Evolutionary conservation across 768 basidiomycete genomes (phyloP), one percentile per base, ranked within the genome.

Genomic region (Trametes cinnabarina): DNA sequence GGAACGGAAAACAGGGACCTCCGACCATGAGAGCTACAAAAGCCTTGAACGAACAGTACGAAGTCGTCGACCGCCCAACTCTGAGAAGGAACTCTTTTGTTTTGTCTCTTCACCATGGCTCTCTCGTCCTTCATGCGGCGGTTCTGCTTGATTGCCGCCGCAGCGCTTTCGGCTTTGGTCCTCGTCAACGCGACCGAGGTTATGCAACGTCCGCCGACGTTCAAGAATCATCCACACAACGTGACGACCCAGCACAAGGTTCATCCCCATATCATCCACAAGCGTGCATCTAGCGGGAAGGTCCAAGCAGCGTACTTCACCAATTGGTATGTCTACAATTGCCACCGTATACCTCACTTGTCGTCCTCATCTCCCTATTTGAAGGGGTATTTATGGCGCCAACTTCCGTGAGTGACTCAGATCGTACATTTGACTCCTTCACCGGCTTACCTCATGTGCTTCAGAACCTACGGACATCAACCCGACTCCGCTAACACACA

Each of bases 401-500:
- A 70, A 70, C 63, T 69, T 69, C 64, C 69, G 69, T 70, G 55
- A 25, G 61, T 63, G 15, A 28, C 48, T 43, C n/a, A n/a, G n/a
- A n/a, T n/a, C n/a, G n/a, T n/a, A n/a, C n/a, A n/a, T n/a, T n/a
- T n/a, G n/a, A n/a, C n/a, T n/a, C n/a, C n/a, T n/a, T n/a, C n/a
- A n/a, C n/a, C n/a, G n/a, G n/a, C n/a, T n/a, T n/a, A n/a, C n/a
- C n/a, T n/a, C 43, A 4, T 53, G 11, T 39, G 6, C 37, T 61
- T 25, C 66, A 88, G 87, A 87, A 67, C 87, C 87, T 1, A 82
- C 79, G 20, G 80, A 87, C 58, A 83, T 90, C 53, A 77, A 78
- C 41, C 70, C 84, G 12, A 72, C 74, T 5, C 74, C 79, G 40
- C 74, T 94, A 60, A 91, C 89, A 5, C 90, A 90, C 75, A 82